These are phyloP conservation scores for Gloeophyllum trabeum DNA, from an alignment of 768 basidiomycete genomes.

Conservation along the genomic window DNA sequence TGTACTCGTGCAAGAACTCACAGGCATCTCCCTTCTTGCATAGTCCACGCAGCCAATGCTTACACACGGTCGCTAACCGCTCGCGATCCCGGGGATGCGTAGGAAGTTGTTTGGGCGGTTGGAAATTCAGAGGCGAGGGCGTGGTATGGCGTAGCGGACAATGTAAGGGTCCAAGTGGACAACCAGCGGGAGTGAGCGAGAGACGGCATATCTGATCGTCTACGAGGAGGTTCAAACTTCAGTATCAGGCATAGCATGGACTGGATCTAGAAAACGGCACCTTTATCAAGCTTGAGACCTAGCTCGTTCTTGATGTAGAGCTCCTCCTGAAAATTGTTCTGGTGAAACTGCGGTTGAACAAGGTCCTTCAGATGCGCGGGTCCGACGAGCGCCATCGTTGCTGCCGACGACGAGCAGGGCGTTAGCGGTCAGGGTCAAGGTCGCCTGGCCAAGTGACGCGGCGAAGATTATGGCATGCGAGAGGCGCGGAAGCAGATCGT, in stretches of 20 bases:
- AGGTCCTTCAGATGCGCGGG: slow-evolving; percentile 37
- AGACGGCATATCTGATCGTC: slow-evolving; percentile 93
- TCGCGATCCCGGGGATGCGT: slow-evolving; percentile 78
- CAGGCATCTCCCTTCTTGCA: slow-evolving; percentile 98
- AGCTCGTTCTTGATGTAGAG: slow-evolving; percentile 71
- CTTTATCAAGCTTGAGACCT: slow-evolving; percentile 86
- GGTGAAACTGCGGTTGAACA: slow-evolving; percentile 86
- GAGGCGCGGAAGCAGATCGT: too few species aligned
- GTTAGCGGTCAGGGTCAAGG: neutral
- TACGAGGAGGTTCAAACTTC: slow-evolving; percentile 17
- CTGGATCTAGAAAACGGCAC: slow-evolving; percentile 25
- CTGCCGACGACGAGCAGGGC: neutral
- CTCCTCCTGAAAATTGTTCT: slow-evolving; percentile 82
- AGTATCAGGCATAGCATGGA: slow-evolving; percentile 2
- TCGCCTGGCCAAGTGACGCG: too few species aligned
- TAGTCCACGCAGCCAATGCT: slow-evolving; percentile 95
- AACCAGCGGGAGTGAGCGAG: slow-evolving; percentile 69
- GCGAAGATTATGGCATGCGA: too few species aligned
- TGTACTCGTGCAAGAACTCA: slow-evolving; percentile 99
- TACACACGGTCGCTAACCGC: slow-evolving; percentile 87
- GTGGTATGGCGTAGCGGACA: slow-evolving; percentile 90
- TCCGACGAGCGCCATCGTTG: slow-evolving; percentile 10
- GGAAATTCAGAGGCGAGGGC: slow-evolving; percentile 84
- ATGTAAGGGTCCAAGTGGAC: slow-evolving; percentile 83
- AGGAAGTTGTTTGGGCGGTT: slow-evolving; percentile 73